A percentile compares a stretch with the other conserved stretches of the same genome.
Conservation (phyloP, 768 basidiomycete genomes). For the Sarcodon aspratus region DNA sequence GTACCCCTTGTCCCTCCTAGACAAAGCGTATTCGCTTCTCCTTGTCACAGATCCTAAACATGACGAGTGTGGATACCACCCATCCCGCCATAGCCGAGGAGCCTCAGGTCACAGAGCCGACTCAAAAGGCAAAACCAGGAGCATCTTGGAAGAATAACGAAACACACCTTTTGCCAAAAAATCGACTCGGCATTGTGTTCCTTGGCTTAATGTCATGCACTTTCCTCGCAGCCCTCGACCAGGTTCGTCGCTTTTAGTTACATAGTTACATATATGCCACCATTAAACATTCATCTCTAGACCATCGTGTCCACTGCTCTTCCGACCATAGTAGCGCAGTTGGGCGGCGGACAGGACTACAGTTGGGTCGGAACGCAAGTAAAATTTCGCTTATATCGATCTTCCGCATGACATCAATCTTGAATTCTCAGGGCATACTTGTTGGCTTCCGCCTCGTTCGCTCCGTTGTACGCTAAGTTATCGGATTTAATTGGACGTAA, state of each 20-base stretch:
- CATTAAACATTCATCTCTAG: conserved; percentile 9
- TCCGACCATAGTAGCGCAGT: conserved; percentile 34
- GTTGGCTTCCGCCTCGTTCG: conserved; percentile 52
- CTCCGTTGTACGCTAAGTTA: conserved; percentile 70
- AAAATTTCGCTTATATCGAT: neutral
- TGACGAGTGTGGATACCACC: neutral
- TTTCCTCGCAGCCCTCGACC: conserved; percentile 39
- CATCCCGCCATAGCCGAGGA: neutral
- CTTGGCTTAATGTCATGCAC: conserved; percentile 29
- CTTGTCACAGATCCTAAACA: too few species aligned
- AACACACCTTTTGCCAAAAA: conserved; percentile 30
- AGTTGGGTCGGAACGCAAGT: conserved; percentile 37
- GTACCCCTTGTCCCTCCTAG: too few species aligned
- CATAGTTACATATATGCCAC: neutral
- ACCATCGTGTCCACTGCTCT: conserved; percentile 38
- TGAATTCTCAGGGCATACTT: conserved; percentile 49
- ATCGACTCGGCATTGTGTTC: conserved; percentile 30
- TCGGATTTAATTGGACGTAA: conserved; percentile 64
- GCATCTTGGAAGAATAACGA: conserved; percentile 27
- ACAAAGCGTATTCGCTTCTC: too few species aligned
- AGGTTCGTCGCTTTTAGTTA: conserved; percentile 14
- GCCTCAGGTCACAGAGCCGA: neutral
- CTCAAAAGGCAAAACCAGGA: conserved; percentile 12
- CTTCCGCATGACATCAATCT: neutral
- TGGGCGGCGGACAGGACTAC: conserved; percentile 33